Base-by-base conservation (phyloP, 2,329 filamentous ascomycete species). In the Penicillium sp. region DNA sequence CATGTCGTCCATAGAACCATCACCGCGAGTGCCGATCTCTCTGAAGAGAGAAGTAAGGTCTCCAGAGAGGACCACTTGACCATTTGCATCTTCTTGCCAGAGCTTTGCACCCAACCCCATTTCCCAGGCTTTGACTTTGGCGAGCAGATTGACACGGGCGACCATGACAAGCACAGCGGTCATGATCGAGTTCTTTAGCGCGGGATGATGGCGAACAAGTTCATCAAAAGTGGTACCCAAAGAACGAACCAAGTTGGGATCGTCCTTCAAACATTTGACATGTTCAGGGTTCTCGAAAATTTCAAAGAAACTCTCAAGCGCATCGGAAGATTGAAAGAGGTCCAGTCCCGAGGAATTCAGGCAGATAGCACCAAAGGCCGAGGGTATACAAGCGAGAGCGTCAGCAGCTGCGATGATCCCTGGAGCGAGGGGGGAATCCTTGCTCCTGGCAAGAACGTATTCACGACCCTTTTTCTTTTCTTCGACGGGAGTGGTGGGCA, bases 211-310 rank as follows among this genome's bases (percentile, higher is more conserved):
- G 36, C 93, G 84, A 45, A 91, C 86, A 50, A 99, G 78, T 68
- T 99, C 93, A 66, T 99, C 93, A 62, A 98, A 96, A 36, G 84
- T 86, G 26, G 80, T 81, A 9, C 93, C 93, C 43, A 98, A 79
- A 35, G 82, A 81, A 28, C 79, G 80, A 8, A 90, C 80, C 49
- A 94, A 76, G 33, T 85, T 82, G 4, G 79, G 74, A 55, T 95
- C 91, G 34, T 76, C 75, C 53, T 88, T 83, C 77, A 98, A 83
- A 54, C 85, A 86, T 58, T 86, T 88, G 49, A 98, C 83, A 68
- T 99, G 94, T 12, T 83, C 79, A 2, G 90, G 84, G 56, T 89
- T 97, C 68, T 96, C 88, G 56, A 98, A 98, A n/a, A 97, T 89
- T 65, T 96, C 88, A 55, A 98, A 86, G 65, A 90, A 97, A 57